Percentiles rank a stretch among this genome's conserved stretches.
Evolutionary conservation across 73 alveolate genomes (phyloP).

Genomic region (Paramecium biaurelia): DNA sequence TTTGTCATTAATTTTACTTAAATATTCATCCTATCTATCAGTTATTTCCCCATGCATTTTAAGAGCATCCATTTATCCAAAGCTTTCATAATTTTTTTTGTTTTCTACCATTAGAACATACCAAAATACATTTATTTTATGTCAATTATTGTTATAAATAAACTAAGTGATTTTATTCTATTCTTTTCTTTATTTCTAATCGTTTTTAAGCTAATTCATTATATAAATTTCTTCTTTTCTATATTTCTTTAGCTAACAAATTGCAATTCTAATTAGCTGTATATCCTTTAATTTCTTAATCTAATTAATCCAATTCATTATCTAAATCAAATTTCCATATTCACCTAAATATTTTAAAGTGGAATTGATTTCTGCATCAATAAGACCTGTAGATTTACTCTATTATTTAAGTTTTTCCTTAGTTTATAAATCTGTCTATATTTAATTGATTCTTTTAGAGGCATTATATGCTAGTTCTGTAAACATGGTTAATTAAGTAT

Average conservation of each 20-base stretch:
- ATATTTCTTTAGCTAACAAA: not conserved
- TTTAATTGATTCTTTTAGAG: not conserved
- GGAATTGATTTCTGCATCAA: not conserved
- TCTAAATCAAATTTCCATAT: not conserved
- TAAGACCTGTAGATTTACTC: not conserved
- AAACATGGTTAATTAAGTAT: not conserved
- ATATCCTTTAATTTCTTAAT: not conserved
- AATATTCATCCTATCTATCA: not conserved
- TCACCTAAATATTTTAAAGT: not conserved
- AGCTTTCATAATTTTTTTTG: constrained; percentile 17
- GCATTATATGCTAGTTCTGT: not conserved
- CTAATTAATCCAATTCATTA: not conserved
- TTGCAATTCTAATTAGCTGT: not conserved
- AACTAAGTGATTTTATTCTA: not conserved
- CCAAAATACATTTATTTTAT: not conserved
- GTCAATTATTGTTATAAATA: not conserved
- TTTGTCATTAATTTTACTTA: not conserved
- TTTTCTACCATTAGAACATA: not conserved
- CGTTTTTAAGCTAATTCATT: not conserved
- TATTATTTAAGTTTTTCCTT: not conserved
- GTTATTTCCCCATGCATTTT: not conserved
- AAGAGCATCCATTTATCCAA: not conserved
- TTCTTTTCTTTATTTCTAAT: not conserved
- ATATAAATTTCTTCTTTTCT: not conserved
- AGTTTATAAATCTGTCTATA: not conserved